These are phyloP conservation scores for Amphirosellinia nigrospora DNA, from an alignment of 495 filamentous ascomycete genomes.

Conservation along the genomic window DNA sequence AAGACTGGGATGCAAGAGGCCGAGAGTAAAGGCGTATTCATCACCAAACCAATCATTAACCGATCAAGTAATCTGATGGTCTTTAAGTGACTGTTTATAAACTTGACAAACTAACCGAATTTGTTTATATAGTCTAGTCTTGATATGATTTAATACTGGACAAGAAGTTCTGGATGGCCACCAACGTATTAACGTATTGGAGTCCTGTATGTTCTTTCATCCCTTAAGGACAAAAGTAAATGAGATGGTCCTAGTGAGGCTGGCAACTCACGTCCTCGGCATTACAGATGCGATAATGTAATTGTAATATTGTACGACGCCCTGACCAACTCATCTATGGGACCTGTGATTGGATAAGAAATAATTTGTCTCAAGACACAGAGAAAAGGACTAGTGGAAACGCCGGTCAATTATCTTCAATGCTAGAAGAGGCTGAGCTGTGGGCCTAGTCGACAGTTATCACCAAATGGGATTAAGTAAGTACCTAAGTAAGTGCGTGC, in stretches of 20 bases:
- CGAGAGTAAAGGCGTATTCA: not conserved
- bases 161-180: not conserved
- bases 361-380: not conserved
- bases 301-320: slow-evolving; percentile 24
- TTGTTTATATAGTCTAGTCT: not conserved
- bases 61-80: not conserved
- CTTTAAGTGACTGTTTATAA: not conserved
- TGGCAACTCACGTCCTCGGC: slow-evolving; percentile 23
- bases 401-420: not conserved
- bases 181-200: not conserved
- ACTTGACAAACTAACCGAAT: not conserved
- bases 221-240: slow-evolving; percentile 19
- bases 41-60: not conserved
- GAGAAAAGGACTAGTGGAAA: not conserved
- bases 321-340: slow-evolving; percentile 21
- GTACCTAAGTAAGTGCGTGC: no score
- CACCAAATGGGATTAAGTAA: not conserved
- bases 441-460: not conserved
- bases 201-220: no score
- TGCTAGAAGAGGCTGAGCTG: not conserved
- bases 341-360: not conserved
- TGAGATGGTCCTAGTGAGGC: slow-evolving; percentile 13
- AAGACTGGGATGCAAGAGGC: not conserved
- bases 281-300: slow-evolving; percentile 4
- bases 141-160: not conserved